These are phyloP conservation scores for Ustilago bromivora DNA, from an alignment of 1,284 basidiomycete species.

Conservation along the genomic window DNA sequence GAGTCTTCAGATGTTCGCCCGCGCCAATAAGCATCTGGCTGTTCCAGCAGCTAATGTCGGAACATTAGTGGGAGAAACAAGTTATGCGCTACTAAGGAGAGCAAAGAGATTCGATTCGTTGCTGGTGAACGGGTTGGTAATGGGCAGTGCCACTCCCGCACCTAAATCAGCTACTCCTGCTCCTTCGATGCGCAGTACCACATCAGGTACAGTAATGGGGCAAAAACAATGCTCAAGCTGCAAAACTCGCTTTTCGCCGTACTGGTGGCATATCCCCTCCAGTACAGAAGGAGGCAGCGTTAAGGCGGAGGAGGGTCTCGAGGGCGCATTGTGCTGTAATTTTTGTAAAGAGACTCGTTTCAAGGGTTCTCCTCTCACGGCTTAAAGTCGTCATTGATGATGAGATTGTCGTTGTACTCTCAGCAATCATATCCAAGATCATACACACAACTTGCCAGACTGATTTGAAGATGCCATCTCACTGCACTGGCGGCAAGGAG, in stretches of 20 bases:
- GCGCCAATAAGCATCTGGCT: slow-evolving; percentile 81
- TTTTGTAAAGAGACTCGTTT: slow-evolving; percentile 37
- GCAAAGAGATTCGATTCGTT: slow-evolving; percentile 57
- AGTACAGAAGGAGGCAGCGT: not conserved
- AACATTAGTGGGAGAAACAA: slow-evolving; percentile 37
- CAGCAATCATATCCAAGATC: not conserved
- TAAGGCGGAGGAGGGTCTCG: not conserved
- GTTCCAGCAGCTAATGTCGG: slow-evolving; percentile 18
- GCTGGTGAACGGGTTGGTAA: not conserved
- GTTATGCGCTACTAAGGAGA: slow-evolving; percentile 58
- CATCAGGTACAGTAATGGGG: not conserved
- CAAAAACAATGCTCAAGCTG: slow-evolving; percentile 28
- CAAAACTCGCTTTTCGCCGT: slow-evolving; percentile 44
- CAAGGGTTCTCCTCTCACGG: slow-evolving; percentile 3
- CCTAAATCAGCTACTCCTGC: not conserved
- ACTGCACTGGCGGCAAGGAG: not conserved
- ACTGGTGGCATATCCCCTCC: slow-evolving; percentile 38
- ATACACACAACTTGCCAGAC: not conserved
- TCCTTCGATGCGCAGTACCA: not conserved
- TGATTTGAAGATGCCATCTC: too few species aligned
- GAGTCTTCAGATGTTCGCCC: slow-evolving; percentile 85
- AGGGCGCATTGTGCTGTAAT: slow-evolving; percentile 36
- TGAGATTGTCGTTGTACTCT: not conserved
- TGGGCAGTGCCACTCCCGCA: not conserved
- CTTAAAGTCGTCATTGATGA: not conserved